Base-by-base conservation (phyloP, 108 stramenopile genomes). In the Cyclotella sp. region DNA sequence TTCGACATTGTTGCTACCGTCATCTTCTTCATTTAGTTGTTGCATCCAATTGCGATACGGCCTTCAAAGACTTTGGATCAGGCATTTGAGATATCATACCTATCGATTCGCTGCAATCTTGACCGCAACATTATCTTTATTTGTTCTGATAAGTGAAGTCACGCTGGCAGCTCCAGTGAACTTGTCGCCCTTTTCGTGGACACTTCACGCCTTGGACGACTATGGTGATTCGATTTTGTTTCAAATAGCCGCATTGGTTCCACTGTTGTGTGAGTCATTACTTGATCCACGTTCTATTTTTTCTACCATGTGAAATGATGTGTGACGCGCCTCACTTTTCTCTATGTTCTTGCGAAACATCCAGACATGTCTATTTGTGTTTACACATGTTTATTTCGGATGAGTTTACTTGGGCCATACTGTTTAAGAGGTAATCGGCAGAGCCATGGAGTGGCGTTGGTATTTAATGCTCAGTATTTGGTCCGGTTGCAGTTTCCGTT, bases 401-500 rank as follows among this genome's bases (percentile, higher is more conserved):
- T 89, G 52, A 79, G 86, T 68, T 34, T 83, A n/a, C 77, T 89
- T 58, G 86, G 85, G 0, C 85, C 82, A 29, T 87, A 85, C 52
- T 70, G 84, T 43, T 66, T 89, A 1, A 49, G 86, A 42, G 81
- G 83, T 9, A 72, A 68, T 61, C 63, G 75, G 46, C 80, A 84
- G 46, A 84, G 83, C 61, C 72, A 70, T 68, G 86, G 86, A 8
- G 76, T 85, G 26, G 86, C 92, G 39, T 75, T 93, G 46, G 78
- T 93, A 9, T 89, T 93, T 79, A 95, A 93, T 82, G 92, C 92
- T 22, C 87, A 90, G 51, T 95, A 93, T 67, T 79, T 95, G 64
- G 83, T 93, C 16, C 70, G 87, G 46, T 61, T 91, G 21, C 90
- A 91, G 64, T 91, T 89, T 73, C 76, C 88, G 0, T 68, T 91